These are phyloP conservation scores for Cryptococcus hybrid DNA, from an alignment of 1,284 basidiomycete species.

Conservation along the genomic window DNA sequence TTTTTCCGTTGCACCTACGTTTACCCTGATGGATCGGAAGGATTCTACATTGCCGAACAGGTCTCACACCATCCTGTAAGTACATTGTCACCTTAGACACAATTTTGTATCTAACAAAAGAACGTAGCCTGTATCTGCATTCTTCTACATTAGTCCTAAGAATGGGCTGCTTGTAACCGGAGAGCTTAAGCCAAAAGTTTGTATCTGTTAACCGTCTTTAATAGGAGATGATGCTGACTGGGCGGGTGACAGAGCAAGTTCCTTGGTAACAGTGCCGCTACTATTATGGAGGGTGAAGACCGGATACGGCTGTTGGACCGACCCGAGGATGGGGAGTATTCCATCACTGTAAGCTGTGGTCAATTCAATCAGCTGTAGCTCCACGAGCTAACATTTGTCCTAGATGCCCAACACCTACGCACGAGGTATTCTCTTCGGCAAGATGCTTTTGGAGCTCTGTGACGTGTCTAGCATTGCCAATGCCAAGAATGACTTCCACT, in stretches of 20 bases:
- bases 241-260: conserved; percentile 65
- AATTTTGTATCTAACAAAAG: neutral
- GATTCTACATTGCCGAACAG: conserved; percentile 98
- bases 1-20: conserved; percentile 96
- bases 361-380: neutral
- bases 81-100: neutral
- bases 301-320: conserved; percentile 74
- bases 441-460: conserved; percentile 96
- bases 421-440: conserved; percentile 93
- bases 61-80: conserved; percentile 54
- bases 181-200: conserved; percentile 82
- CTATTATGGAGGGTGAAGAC: conserved; percentile 95
- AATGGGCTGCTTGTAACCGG: conserved; percentile 79
- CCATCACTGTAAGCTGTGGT: conserved; percentile 36
- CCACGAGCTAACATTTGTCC: neutral
- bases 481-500: conserved; percentile 68
- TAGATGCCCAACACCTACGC: conserved; percentile 96
- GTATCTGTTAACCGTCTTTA: neutral
- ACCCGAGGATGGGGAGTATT: conserved; percentile 71
- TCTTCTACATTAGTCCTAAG: conserved; percentile 93
- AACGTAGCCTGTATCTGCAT: conserved; percentile 78
- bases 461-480: conserved; percentile 86
- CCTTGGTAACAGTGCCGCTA: conserved; percentile 93
- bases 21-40: conserved; percentile 86
- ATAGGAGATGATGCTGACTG: neutral